These are phyloP conservation scores for Fusarium sublunatum DNA, from an alignment of 2,329 filamentous ascomycete species.

Conservation along the genomic window DNA sequence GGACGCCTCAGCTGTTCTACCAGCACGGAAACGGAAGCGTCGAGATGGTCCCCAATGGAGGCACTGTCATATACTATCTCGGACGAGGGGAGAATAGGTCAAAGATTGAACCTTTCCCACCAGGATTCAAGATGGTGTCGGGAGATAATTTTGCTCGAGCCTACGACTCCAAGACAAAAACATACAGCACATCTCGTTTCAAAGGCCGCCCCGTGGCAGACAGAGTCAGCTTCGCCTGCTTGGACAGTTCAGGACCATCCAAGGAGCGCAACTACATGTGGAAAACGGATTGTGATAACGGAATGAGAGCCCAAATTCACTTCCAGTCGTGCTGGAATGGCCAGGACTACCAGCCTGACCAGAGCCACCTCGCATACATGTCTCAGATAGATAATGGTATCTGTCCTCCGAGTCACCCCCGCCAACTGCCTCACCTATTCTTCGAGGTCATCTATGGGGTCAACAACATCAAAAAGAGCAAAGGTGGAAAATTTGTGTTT, in stretches of 20 bases:
- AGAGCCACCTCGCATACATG: constrained; percentile 42
- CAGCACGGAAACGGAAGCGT: constrained; percentile 40
- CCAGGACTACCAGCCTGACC: constrained; percentile 34
- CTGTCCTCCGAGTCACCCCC: constrained; percentile 39
- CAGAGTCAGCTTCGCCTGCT: constrained; percentile 41
- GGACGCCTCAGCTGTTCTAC: constrained; percentile 42
- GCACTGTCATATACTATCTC: constrained; percentile 41
- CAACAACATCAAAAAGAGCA: constrained; percentile 40
- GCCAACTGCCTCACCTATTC: constrained; percentile 38
- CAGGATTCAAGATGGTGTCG: constrained; percentile 40
- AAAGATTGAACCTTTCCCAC: constrained; percentile 40
- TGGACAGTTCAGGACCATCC: constrained; percentile 38
- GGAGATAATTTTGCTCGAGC: constrained; percentile 33
- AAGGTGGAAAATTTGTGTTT: constrained; percentile 41
- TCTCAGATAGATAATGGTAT: constrained; percentile 42
- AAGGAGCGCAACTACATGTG: constrained; percentile 41
- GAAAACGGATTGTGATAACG: constrained; percentile 37
- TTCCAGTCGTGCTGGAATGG: constrained; percentile 44
- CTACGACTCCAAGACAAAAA: constrained; percentile 35
- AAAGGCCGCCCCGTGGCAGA: constrained; percentile 33
- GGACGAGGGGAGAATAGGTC: constrained; percentile 40
- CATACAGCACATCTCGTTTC: constrained; percentile 25
- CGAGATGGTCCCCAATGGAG: constrained; percentile 40
- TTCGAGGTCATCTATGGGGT: constrained; percentile 42
- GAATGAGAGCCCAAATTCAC: constrained; percentile 42